Percentiles rank a stretch among this genome's conserved stretches.
phyloP scores from a whole-genome alignment of 2,329 filamentous ascomycete species.

The Thielaviopsis euricoi region DNA sequence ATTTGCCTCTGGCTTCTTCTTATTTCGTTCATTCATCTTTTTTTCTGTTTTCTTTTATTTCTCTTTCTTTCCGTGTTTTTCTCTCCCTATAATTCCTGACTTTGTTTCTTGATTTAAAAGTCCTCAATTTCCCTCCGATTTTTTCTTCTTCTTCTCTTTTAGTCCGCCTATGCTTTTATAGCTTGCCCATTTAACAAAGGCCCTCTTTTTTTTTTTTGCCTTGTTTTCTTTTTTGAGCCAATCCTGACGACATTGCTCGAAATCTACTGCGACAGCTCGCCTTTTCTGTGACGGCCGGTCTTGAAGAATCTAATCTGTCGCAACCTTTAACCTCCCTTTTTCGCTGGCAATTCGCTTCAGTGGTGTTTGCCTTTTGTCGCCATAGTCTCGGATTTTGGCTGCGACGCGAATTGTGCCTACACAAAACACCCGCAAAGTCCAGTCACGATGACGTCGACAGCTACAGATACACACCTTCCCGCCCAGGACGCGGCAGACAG shows the following conservation, averaged over 20 bases:
- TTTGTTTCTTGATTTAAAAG: neutral
- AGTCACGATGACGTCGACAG: constrained; percentile 6
- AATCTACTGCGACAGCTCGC: neutral
- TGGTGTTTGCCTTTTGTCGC: neutral
- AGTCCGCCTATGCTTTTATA: neutral
- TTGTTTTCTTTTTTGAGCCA: neutral
- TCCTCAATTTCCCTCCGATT: neutral
- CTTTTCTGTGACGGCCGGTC: neutral
- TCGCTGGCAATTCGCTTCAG: neutral
- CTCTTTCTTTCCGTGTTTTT: neutral
- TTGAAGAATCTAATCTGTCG: neutral
- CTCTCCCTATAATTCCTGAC: neutral
- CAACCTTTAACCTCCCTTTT: neutral
- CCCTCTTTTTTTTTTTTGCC: neutral
- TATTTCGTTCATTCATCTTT: neutral
- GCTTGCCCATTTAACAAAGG: neutral
- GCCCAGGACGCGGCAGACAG: neutral
- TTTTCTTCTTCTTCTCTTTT: neutral
- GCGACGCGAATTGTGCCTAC: neutral
- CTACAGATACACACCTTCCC: neutral
- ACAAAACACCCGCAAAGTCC: too few relatives aligned
- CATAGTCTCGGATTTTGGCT: neutral
- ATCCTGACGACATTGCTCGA: neutral
- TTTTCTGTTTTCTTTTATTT: neutral
- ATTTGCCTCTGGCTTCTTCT: too few relatives aligned